phyloP scores from a whole-genome alignment of 768 basidiomycete genomes.

The Rhizopogon vesiculosus region DNA sequence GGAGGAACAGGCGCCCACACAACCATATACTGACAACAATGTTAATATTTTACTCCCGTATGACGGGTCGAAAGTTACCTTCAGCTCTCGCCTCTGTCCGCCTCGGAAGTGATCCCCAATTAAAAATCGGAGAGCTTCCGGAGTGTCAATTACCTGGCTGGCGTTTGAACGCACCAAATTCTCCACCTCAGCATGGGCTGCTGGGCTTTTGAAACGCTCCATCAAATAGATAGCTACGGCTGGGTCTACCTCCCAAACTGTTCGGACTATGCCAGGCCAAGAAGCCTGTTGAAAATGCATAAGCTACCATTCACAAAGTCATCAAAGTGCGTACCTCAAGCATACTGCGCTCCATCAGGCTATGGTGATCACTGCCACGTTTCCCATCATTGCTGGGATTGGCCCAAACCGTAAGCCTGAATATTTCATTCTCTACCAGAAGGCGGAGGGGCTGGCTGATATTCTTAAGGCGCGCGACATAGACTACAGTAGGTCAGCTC shows the following conservation, averaged over 20 bases:
- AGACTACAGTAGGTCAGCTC: conserved; percentile 37
- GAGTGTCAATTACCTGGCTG: conserved; percentile 60
- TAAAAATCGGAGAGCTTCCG: conserved; percentile 79
- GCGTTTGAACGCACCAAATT: conserved; percentile 73
- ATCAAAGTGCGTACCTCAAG: conserved; percentile 45
- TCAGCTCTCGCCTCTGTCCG: conserved; percentile 60
- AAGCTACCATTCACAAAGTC: background rate
- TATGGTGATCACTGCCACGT: conserved; percentile 58
- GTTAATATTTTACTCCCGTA: background rate
- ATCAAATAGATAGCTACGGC: conserved; percentile 76
- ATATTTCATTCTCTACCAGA: conserved; percentile 88
- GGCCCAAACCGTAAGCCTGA: conserved; percentile 81
- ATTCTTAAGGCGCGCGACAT: conserved; percentile 53
- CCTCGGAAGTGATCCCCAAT: conserved; percentile 68
- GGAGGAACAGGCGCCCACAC: conserved; percentile 90
- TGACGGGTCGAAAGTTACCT: conserved; percentile 38
- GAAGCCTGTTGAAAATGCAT: conserved; percentile 34
- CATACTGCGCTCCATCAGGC: conserved; percentile 52
- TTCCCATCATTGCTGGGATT: conserved; percentile 79
- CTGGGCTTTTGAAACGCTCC: conserved; percentile 79
- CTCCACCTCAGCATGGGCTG: conserved; percentile 67
- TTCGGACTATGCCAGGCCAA: conserved; percentile 67
- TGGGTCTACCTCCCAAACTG: conserved; percentile 79
- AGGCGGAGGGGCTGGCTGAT: conserved; percentile 74
- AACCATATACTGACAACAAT: conserved; percentile 63